Conservation (phyloP, 768 basidiomycete species). For the Porphyrellus cyaneotinctus region DNA sequence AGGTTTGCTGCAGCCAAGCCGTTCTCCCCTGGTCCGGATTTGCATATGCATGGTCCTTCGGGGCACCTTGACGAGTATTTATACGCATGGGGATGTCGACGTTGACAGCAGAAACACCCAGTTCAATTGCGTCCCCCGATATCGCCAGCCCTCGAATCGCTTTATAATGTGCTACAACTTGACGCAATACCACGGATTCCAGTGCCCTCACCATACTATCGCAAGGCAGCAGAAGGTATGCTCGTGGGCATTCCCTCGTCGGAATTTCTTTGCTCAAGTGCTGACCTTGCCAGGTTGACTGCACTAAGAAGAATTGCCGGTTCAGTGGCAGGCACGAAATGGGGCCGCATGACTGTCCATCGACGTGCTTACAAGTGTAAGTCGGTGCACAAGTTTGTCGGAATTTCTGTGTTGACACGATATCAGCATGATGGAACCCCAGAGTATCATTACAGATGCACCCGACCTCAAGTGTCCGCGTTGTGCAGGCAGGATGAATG, state of each 20-base stretch:
- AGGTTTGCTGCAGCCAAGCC: constrained; percentile 3
- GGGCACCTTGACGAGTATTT: constrained; percentile 17
- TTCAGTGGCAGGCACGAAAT: constrained; percentile 37
- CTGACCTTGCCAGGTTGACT: constrained; percentile 42
- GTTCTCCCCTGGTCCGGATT: neutral
- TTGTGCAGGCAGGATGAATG: constrained; percentile 24
- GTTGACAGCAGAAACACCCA: constrained; percentile 2
- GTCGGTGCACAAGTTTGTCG: neutral
- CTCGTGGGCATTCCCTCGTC: neutral
- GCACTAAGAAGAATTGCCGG: constrained; percentile 37
- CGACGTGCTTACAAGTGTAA: constrained; percentile 38
- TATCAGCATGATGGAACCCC: constrained; percentile 27
- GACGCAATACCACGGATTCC: constrained; percentile 30
- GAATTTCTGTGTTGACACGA: constrained; percentile 1
- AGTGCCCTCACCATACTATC: constrained; percentile 31
- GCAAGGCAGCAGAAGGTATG: constrained; percentile 35
- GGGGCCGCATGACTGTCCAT: constrained; percentile 34
- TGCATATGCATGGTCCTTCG: constrained; percentile 2
- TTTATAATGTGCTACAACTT: constrained; percentile 34
- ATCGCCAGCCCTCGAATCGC: neutral
- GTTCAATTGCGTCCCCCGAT: neutral
- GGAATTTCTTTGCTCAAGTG: neutral
- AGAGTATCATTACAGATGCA: constrained; percentile 26
- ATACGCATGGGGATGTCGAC: constrained; percentile 7
- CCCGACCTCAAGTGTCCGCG: constrained; percentile 8